phyloP scores from a whole-genome alignment of 192 early-diverging fungal species.

The Coemansia sp. region DNA sequence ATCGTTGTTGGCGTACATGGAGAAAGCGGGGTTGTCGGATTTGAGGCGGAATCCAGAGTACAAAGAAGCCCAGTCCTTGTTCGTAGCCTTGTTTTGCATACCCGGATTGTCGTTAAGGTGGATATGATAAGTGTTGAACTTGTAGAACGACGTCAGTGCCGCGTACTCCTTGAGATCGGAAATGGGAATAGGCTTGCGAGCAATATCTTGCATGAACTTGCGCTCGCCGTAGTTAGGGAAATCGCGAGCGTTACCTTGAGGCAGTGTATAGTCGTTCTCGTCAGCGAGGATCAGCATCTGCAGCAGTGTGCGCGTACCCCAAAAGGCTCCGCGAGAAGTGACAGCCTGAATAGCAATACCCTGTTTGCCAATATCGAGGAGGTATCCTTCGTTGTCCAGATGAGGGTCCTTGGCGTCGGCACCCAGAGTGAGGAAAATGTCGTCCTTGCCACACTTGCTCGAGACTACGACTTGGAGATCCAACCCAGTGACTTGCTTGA shows the following conservation, averaged over 20 bases:
- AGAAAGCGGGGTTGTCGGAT: constrained; percentile 39
- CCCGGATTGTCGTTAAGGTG: constrained; percentile 53
- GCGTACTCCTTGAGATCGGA: constrained; percentile 49
- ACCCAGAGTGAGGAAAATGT: constrained; percentile 46
- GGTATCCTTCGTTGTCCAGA: constrained; percentile 41
- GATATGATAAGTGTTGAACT: constrained; percentile 52
- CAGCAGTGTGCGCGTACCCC: constrained; percentile 47
- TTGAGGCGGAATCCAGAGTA: constrained; percentile 53
- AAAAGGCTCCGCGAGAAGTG: constrained; percentile 49
- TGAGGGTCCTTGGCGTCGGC: constrained; percentile 28
- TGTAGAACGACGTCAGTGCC: constrained; percentile 50
- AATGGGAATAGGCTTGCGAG: constrained; percentile 49
- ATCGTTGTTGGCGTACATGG: constrained; percentile 46
- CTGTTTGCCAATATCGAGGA: constrained; percentile 38
- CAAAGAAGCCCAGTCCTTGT: constrained; percentile 36
- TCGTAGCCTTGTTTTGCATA: constrained; percentile 28
- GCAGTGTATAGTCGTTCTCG: constrained; percentile 35
- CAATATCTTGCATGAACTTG: constrained; percentile 51
- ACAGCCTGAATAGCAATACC: constrained; percentile 36
- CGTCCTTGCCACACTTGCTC: constrained; percentile 15
- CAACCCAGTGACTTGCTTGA: constrained; percentile 33
- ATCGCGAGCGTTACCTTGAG: constrained; percentile 41
- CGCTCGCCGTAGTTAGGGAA: constrained; percentile 52
- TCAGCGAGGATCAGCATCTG: constrained; percentile 53
- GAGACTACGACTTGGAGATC: constrained; percentile 36